Percentiles rank a stretch among this genome's conserved stretches.
phyloP scores from a whole-genome alignment of 148 eudicot species.

The Euryodendron excelsum region DNA sequence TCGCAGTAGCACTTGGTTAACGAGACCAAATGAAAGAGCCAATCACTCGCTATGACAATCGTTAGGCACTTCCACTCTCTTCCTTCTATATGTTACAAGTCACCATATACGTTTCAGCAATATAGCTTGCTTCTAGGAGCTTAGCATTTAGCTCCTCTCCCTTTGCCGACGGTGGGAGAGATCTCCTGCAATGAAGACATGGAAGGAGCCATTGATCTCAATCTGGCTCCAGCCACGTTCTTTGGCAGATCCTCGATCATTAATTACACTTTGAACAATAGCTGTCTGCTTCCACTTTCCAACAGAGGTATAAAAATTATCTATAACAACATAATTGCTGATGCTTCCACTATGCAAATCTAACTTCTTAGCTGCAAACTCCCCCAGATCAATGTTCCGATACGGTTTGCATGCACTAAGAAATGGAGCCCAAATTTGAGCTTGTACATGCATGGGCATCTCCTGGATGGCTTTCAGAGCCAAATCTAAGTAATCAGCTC shows the following conservation, averaged over 20 bases:
- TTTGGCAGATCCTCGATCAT: not conserved
- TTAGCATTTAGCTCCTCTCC: no score
- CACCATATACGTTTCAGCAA: no score
- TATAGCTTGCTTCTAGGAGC: no score
- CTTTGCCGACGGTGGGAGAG: no score
- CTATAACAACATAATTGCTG: not conserved
- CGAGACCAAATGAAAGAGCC: no score
- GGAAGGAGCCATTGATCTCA: not conserved
- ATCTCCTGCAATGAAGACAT: slow-evolving; percentile 2
- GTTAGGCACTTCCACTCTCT: no score
- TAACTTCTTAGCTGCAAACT: slow-evolving; percentile 4
- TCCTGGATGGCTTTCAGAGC: not conserved
- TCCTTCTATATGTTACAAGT: no score
- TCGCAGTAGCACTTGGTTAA: no score
- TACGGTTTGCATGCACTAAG: not conserved
- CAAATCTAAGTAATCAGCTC: not conserved
- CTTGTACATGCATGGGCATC: not conserved
- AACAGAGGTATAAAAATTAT: not conserved
- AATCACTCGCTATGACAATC: no score
- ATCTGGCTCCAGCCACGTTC: slow-evolving; percentile 8
- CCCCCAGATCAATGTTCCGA: not conserved
- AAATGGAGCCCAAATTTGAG: slow-evolving; percentile 1
- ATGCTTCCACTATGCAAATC: not conserved
- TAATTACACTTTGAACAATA: not conserved
- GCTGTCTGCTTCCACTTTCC: slow-evolving; percentile 1